Percentiles rank a stretch among this genome's conserved stretches.
phyloP scores from a whole-genome alignment of 495 filamentous ascomycete genomes.

The Penicillium robsamsonii region DNA sequence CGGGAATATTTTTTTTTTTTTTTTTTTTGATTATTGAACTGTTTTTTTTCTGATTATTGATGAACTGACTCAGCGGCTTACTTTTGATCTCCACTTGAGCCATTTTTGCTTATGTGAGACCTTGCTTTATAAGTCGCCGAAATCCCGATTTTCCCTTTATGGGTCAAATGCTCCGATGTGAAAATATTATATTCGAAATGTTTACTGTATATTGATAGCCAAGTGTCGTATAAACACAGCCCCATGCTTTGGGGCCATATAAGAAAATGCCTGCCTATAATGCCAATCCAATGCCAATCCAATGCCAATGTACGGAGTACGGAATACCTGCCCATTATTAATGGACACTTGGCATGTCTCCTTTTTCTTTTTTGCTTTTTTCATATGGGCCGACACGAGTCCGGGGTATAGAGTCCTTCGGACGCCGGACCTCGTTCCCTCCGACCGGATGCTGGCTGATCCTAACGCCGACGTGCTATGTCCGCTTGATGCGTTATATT shows the following conservation, averaged over 20 bases:
- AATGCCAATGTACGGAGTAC: not conserved
- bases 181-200: not conserved
- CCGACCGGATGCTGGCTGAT: constrained; percentile 20
- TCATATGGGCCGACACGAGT: constrained; percentile 9
- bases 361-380: not conserved
- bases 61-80: constrained; percentile 16
- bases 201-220: too few species aligned
- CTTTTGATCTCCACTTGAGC: constrained; percentile 9
- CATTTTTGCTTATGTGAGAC: constrained; percentile 13
- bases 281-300: not conserved
- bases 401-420: constrained; percentile 24
- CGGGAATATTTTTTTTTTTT: too few species aligned
- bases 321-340: not conserved
- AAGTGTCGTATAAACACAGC: constrained; percentile 1
- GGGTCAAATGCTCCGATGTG: constrained; percentile 7
- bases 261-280: constrained; percentile 5
- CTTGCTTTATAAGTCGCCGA: constrained; percentile 17
- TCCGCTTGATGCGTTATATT: not conserved
- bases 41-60: too few species aligned
- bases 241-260: not conserved
- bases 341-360: not conserved
- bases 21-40: not conserved
- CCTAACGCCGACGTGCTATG: constrained; percentile 8
- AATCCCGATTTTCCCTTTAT: constrained; percentile 23
- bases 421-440: constrained; percentile 20